Percentiles rank a stretch among this genome's conserved stretches.
These are phyloP conservation scores for Umbilicaria muhlenbergii DNA, from an alignment of 495 filamentous ascomycete species.

Conservation along the genomic window DNA sequence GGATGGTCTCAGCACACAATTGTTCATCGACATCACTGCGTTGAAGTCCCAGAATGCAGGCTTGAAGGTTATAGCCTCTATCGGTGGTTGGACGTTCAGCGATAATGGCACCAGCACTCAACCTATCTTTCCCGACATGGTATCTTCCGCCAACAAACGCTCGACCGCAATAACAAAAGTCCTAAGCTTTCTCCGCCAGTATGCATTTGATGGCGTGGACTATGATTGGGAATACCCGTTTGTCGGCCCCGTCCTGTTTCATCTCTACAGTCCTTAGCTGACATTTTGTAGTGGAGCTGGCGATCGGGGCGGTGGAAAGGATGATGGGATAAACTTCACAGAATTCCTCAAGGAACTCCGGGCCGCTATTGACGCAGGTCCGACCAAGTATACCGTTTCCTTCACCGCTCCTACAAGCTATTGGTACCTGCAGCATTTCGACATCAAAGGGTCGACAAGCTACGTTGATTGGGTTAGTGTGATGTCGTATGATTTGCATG, in stretches of 20 bases:
- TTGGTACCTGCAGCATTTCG: slow-evolving; percentile 32
- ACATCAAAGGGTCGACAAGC: slow-evolving; percentile 15
- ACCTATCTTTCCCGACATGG: no score
- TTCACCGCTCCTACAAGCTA: slow-evolving; percentile 26
- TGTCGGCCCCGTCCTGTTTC: no score
- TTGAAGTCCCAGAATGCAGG: no score
- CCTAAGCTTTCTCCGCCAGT: background rate
- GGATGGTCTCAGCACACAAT: no score
- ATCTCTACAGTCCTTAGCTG: no score
- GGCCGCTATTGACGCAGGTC: slow-evolving; percentile 5
- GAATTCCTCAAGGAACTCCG: slow-evolving; percentile 24
- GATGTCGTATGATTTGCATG: slow-evolving; percentile 33
- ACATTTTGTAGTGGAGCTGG: no score
- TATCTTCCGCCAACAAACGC: no score
- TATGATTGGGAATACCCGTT: slow-evolving; percentile 19
- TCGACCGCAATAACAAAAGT: no score
- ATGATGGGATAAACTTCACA: slow-evolving; percentile 27
- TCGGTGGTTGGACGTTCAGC: no score
- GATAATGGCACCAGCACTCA: no score
- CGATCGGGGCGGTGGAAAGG: slow-evolving; percentile 21
- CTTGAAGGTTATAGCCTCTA: no score
- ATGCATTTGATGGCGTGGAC: slow-evolving; percentile 37
- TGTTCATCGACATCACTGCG: no score
- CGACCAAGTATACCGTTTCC: slow-evolving; percentile 14
- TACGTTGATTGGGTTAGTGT: slow-evolving; percentile 31